Percentiles rank a stretch among this genome's conserved stretches.
Evolutionary conservation across 495 filamentous ascomycete genomes (phyloP).

Genomic region (Barbatosphaeria neglecta): DNA sequence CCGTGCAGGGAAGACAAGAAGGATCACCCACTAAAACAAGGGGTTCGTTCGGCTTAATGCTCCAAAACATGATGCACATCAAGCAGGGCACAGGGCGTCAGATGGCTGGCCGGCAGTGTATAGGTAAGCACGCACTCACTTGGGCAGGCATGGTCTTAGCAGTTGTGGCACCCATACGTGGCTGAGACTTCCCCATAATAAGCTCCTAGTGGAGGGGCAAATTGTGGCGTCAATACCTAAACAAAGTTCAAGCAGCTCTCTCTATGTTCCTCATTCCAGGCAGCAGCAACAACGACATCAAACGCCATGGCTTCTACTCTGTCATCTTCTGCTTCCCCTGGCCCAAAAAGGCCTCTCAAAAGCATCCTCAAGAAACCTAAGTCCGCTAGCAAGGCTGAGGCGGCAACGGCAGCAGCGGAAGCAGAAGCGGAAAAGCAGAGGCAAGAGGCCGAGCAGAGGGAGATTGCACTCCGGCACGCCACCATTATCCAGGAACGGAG

Average conservation of each 20-base stretch:
- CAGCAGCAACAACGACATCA: neutral
- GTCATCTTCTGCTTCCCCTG: neutral
- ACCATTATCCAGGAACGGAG: slow-evolving; percentile 66
- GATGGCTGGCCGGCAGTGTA: no score
- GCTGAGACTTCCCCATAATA: no score
- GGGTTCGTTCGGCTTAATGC: neutral
- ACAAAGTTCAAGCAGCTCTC: no score
- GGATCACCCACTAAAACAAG: no score
- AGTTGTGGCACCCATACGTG: no score
- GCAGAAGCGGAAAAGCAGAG: neutral
- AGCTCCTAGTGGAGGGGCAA: no score
- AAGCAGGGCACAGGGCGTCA: no score
- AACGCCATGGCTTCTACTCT: neutral
- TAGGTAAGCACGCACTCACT: no score
- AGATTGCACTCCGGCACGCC: slow-evolving; percentile 72
- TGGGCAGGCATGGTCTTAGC: no score
- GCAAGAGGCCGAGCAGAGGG: slow-evolving; percentile 35
- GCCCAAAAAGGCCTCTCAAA: slow-evolving; percentile 19
- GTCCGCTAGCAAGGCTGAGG: slow-evolving; percentile 1
- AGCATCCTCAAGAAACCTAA: slow-evolving; percentile 45
- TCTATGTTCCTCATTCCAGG: no score
- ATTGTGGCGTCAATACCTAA: no score
- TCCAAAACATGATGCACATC: neutral
- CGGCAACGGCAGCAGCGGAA: neutral
- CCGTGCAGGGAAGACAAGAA: neutral